These are phyloP conservation scores for Larix kaempferi DNA, from an alignment of 75 land plant species.

Conservation along the genomic window DNA sequence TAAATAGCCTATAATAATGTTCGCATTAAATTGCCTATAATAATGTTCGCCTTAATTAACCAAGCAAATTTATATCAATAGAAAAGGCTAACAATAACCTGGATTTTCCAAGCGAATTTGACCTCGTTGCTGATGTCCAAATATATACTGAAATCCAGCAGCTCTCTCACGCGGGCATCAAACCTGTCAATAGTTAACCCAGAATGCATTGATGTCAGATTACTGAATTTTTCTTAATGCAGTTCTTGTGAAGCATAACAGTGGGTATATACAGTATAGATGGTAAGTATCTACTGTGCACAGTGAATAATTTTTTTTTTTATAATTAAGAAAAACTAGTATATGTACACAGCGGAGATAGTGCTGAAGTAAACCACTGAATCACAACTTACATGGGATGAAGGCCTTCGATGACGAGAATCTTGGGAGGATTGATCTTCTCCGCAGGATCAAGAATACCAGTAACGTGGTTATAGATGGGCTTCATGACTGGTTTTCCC, in stretches of 20 bases:
- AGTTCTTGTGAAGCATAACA: no score
- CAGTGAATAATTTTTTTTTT: no score
- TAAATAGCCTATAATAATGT: no score
- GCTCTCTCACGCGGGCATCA: conserved; percentile 74
- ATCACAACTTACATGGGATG: conserved; percentile 95
- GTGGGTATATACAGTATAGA: no score
- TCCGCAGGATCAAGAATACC: conserved; percentile 92
- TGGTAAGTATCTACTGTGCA: no score
- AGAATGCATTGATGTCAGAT: background rate
- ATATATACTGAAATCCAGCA: conserved; percentile 97
- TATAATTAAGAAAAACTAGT: no score
- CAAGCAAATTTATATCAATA: background rate
- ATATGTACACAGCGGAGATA: no score
- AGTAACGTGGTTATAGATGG: conserved; percentile 95
- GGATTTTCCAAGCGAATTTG: conserved; percentile 97
- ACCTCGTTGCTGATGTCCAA: conserved; percentile 97
- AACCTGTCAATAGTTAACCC: conserved; percentile 35
- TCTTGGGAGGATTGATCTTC: conserved; percentile 86
- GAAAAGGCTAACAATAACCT: conserved; percentile 32
- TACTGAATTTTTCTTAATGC: background rate
- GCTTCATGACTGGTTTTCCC: conserved; percentile 78
- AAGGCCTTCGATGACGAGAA: conserved; percentile 93
- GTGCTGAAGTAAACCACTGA: no score
- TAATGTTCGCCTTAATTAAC: no score
- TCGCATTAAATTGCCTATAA: no score